phyloP scores from a whole-genome alignment of 2,329 filamentous ascomycete species.

The Xylaria sp. region DNA sequence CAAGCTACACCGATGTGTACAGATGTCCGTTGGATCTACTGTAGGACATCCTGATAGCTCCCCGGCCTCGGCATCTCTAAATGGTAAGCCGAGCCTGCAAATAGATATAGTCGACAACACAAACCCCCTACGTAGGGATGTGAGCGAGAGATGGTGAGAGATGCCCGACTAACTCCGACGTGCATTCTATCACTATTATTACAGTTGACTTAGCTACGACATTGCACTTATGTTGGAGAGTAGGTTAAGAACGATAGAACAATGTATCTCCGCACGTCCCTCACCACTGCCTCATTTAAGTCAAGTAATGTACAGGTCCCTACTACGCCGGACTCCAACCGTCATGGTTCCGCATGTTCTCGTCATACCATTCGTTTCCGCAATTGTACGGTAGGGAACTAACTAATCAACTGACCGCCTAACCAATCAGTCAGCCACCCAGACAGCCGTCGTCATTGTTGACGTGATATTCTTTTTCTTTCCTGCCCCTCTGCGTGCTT shows the following conservation, averaged over 20 bases:
- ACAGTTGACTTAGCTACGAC: neutral
- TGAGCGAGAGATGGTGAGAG: neutral
- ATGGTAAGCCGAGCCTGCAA: neutral
- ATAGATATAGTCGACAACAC: too few relatives aligned
- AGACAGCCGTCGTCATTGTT: too few relatives aligned
- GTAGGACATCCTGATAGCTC: too few relatives aligned
- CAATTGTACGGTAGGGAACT: conserved; percentile 1
- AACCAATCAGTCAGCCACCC: neutral
- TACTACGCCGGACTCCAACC: conserved; percentile 24
- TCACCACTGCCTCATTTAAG: neutral
- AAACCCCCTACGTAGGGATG: neutral
- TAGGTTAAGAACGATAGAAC: neutral
- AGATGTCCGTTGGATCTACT: neutral
- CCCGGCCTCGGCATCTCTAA: neutral
- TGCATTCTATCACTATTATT: neutral
- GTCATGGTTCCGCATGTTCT: conserved; percentile 21
- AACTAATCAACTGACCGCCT: neutral
- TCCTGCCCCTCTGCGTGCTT: neutral
- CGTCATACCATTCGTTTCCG: conserved; percentile 21
- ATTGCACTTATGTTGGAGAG: neutral
- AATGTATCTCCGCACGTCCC: neutral
- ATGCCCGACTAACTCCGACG: neutral
- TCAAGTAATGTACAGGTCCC: conserved; percentile 15
- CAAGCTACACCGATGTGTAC: too few relatives aligned
- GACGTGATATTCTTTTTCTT: neutral